Percentiles rank a stretch among this genome's conserved stretches.
phyloP scores from a whole-genome alignment of 306 rosid genomes.

The Echinosophora koreensis region DNA sequence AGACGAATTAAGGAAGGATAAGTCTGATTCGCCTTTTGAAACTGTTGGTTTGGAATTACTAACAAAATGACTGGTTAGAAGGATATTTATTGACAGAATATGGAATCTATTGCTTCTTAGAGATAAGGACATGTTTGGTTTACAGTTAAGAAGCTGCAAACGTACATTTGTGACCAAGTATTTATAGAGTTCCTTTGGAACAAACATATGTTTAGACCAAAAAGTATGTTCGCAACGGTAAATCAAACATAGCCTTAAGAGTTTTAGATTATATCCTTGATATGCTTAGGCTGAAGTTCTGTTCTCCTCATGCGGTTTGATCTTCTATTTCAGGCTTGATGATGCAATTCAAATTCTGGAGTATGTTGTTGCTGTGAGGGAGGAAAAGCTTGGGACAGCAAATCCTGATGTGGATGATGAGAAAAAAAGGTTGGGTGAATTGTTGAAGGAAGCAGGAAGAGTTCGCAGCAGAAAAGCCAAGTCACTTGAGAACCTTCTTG shows the following conservation, averaged over 20 bases:
- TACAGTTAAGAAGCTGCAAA: too few relatives aligned
- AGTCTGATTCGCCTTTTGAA: slow-evolving; percentile 38
- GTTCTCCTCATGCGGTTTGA: slow-evolving; percentile 33
- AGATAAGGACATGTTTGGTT: not conserved
- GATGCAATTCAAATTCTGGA: slow-evolving; percentile 93
- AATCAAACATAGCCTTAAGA: not conserved
- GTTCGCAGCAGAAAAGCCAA: slow-evolving; percentile 72
- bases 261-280: slow-evolving; percentile 18
- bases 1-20: not conserved
- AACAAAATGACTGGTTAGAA: not conserved
- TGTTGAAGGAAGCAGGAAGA: slow-evolving; percentile 94
- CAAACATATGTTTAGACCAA: too few relatives aligned
- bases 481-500: slow-evolving; percentile 91
- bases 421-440: slow-evolving; percentile 82
- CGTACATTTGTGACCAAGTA: too few relatives aligned
- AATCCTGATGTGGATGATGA: slow-evolving; percentile 96
- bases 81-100: slow-evolving; percentile 1
- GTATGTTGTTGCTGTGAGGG: slow-evolving; percentile 80
- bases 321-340: slow-evolving; percentile 68
- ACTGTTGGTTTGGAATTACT: not conserved
- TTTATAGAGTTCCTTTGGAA: too few relatives aligned
- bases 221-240: too few relatives aligned
- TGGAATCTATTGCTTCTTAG: not conserved
- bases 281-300: not conserved
- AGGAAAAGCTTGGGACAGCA: slow-evolving; percentile 97